Evolutionary conservation across 345 rosid species (phyloP), one percentile per base, ranked within the genome.

Genomic region (Aquilaria malaccensis): DNA sequence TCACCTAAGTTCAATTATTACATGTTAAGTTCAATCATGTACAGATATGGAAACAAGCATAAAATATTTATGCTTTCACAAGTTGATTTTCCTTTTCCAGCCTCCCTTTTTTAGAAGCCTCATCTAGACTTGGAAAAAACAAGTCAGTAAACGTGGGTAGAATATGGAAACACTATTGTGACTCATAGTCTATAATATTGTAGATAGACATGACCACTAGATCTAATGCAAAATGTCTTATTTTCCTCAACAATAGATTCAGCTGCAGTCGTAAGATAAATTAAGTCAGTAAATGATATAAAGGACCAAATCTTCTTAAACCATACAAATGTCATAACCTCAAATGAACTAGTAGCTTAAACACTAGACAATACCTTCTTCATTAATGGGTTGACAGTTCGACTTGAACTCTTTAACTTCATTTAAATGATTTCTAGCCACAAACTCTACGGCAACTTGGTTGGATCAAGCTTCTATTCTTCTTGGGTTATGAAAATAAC

Each of bases 331-430:
- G 13, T 65, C n/a, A 47, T 11, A 29, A 9, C 45, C 54, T 43
- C 59, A 46, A 61, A 54, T 10, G 58, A 32, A 55, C 33, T 22
- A 43, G 32, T 14, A 52, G 45, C 11, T 49, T 33, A 15, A 33
- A 51, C 55, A 48, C 2, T 52, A 9, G 12, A 31, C 12, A 7
- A 59, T 76, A 81, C 86, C 83, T 74, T 74, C 75, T 50, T 64
- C 80, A 29, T 55, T 56, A 37, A 61, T 45, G 30, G 75, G 77
- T 58, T 79, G 61, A 71, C 54, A 74, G 72, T 77, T 79, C 45
- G 67, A 47, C 55, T 74, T 64, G 13, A 63, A 52, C 29, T 0
- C 50, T 22, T 63, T 56, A 52, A 58, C 63, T 45, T 61, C 55
- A 30, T 50, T 58, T 11, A 65, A 65, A 30, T 47, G 65, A 52